A percentile compares a stretch with the other conserved stretches of the same genome.
Conservation (phyloP, 169 alveolate species). For the Cryptosporidium sp. region DNA sequence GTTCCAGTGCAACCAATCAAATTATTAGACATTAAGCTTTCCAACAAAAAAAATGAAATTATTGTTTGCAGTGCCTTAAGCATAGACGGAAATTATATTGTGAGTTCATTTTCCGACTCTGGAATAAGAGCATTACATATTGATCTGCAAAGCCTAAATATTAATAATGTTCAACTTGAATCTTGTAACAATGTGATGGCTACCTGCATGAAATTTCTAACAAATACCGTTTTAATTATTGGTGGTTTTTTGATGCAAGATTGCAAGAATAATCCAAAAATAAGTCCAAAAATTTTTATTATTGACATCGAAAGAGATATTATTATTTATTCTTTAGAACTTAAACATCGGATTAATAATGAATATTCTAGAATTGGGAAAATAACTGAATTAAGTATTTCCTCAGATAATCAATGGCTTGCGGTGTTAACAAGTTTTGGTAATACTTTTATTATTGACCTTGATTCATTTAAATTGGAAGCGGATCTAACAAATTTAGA, state of each 20-base stretch:
- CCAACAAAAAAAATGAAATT: not conserved
- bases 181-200: constrained; percentile 17
- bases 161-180: constrained; percentile 32
- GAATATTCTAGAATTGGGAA: constrained; percentile 6
- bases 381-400: constrained; percentile 3
- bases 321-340: constrained; percentile 9
- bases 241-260: constrained; percentile 24
- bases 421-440: constrained; percentile 59
- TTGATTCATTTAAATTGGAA: constrained; percentile 60
- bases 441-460: constrained; percentile 31
- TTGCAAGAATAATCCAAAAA: not conserved
- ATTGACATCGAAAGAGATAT: constrained; percentile 63
- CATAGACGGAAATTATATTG: constrained; percentile 27
- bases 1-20: constrained; percentile 66
- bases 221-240: constrained; percentile 38
- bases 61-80: constrained; percentile 45
- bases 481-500: constrained; percentile 19
- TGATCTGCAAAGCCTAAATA: constrained; percentile 43
- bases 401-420: constrained; percentile 74
- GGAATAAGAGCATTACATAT: constrained; percentile 49
- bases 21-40: constrained; percentile 47
- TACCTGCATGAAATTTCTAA: constrained; percentile 36
- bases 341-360: not conserved
- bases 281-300: constrained; percentile 34
- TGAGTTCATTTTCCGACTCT: constrained; percentile 28